Conservation (phyloP, 495 filamentous ascomycete genomes). For the Terfezia claveryi region DNA sequence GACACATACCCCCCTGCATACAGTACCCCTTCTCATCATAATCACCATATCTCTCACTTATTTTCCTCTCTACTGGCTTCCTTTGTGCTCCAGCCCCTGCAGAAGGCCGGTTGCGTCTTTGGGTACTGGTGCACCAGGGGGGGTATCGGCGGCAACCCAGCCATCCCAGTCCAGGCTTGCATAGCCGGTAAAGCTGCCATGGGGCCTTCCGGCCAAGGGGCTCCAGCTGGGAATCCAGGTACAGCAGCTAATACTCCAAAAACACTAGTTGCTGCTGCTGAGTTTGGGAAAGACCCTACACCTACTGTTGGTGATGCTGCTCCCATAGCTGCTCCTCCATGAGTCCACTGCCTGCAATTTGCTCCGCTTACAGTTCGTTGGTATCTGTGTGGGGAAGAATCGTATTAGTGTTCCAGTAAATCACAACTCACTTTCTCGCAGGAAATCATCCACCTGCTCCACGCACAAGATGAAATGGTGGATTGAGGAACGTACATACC, state of each 20-base stretch:
- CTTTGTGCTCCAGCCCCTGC: slow-evolving; percentile 9
- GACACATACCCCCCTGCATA: slow-evolving; percentile 50
- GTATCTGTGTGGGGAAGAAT: slow-evolving; percentile 32
- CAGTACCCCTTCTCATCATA: slow-evolving; percentile 82
- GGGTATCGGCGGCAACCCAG: slow-evolving; percentile 28
- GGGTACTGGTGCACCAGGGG: slow-evolving; percentile 4
- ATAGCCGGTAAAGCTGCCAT: slow-evolving; percentile 50
- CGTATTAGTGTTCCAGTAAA: neutral
- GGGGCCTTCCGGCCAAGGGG: slow-evolving; percentile 40
- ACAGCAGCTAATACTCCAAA: slow-evolving; percentile 12
- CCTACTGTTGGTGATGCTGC: too few relatives aligned
- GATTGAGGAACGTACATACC: slow-evolving; percentile 41
- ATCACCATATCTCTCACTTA: slow-evolving; percentile 48
- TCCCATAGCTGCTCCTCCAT: slow-evolving; percentile 9
- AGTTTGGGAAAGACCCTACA: too few relatives aligned
- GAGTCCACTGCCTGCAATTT: slow-evolving; percentile 16
- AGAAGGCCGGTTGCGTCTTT: slow-evolving; percentile 2
- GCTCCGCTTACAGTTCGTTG: slow-evolving; percentile 34
- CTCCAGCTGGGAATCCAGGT: slow-evolving; percentile 21
- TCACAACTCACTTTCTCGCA: slow-evolving; percentile 43
- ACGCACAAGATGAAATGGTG: slow-evolving; percentile 30
- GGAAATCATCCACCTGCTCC: slow-evolving; percentile 65
- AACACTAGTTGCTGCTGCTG: neutral
- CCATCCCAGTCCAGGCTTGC: slow-evolving; percentile 38
- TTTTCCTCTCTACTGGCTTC: slow-evolving; percentile 24